These are phyloP conservation scores for Xylaria telfairii DNA, from an alignment of 495 filamentous ascomycete species.

Conservation along the genomic window DNA sequence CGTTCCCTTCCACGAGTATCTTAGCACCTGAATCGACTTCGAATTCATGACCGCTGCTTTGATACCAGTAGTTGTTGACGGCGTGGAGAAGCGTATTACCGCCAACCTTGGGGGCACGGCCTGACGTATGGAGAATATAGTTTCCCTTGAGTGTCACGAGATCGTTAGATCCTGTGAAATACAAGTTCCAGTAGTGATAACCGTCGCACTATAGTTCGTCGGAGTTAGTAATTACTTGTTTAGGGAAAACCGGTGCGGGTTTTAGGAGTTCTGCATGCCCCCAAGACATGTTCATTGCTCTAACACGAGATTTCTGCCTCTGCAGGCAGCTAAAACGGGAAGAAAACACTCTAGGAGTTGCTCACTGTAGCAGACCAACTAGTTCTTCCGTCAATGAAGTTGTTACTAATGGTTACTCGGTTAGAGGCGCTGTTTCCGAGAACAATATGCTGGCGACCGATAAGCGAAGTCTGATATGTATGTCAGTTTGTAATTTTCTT, in stretches of 20 bases:
- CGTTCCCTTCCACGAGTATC: conserved; percentile 64
- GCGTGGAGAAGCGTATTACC: conserved; percentile 55
- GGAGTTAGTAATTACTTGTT: too few relatives aligned
- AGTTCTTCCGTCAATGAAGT: conserved; percentile 55
- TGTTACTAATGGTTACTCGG: conserved; percentile 51
- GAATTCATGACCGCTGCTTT: conserved; percentile 61
- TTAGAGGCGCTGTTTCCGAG: conserved; percentile 42
- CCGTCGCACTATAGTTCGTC: too few relatives aligned
- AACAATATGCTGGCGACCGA: conserved; percentile 53
- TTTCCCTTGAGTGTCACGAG: conserved; percentile 52
- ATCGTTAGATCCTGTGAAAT: conserved; percentile 51
- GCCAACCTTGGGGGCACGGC: conserved; percentile 59
- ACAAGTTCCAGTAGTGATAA: conserved; percentile 62
- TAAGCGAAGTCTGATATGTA: conserved; percentile 45
- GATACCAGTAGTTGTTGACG: conserved; percentile 67
- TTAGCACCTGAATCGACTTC: conserved; percentile 57
- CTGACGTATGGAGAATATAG: conserved; percentile 60
- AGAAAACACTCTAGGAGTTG: too few relatives aligned
- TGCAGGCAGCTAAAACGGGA: too few relatives aligned
- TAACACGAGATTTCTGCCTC: too few relatives aligned
- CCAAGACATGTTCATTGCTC: too few relatives aligned
- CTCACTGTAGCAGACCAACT: conserved; percentile 57
- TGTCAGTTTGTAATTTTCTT: neutral
- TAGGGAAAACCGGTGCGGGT: too few relatives aligned
- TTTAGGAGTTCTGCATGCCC: too few relatives aligned